Evolutionary conservation across 495 filamentous ascomycete species (phyloP), one percentile per base, ranked within the genome.

Genomic region (Xylaria bambusicola): DNA sequence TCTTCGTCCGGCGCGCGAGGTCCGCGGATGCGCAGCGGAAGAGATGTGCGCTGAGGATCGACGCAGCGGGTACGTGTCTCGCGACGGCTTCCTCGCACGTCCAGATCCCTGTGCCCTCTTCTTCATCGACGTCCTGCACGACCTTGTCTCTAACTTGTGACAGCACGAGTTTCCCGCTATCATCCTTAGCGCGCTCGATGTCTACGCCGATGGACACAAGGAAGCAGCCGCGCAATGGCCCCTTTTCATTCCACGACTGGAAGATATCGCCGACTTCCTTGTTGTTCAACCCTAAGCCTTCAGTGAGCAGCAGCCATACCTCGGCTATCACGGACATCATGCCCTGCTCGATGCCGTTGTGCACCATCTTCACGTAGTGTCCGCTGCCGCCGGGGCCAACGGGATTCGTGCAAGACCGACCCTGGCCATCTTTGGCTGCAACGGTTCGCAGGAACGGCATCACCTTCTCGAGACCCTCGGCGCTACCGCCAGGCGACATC

Each of bases 331-430:
- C 60, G 35, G 65, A 64, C 44, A 67, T 74, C 84, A 90, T 88
- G 17, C 85, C 87, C 48, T 89, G 86, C 68, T 92, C 86, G 47
- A 91, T 89, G 4, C 87, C 87, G 65, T 91, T 90, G 64, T 91
- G 88, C 0, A 89, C 80, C 86, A 90, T 91, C 70, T 92, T 91
- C 33, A 90, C 86, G 63, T 85, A 90, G 68, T 91, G 85, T 1
- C 87, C 88, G 0, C 82, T 78, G 2, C 88, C 87, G 1, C 82
- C 84, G 3, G 80, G 82, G 0, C 88, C 87, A 62, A 86, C 75
- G 10, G 76, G 76, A 10, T 72, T 82, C 4, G 89, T 86, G 68
- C 88, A 91, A 0, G 86, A 81, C 3, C 71, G 79, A 3, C 85
- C 84, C 1, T 79, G 70, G 15, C 67, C 66, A 59, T 84, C 84